Base-by-base conservation (phyloP, 495 filamentous ascomycete genomes). In the Pyrenopolyporus hunteri region DNA sequence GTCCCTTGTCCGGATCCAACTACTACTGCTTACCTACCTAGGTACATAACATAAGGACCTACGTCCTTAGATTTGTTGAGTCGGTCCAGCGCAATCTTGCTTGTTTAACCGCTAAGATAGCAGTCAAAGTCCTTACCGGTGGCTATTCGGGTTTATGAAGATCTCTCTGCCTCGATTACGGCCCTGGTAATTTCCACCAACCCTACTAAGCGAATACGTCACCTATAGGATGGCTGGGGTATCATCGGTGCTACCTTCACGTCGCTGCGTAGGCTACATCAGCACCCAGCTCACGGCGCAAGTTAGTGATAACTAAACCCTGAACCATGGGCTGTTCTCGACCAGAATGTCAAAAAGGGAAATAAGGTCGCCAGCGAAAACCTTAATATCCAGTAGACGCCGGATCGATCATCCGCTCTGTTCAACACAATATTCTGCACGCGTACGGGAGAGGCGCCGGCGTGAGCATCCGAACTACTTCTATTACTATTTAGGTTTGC, bases 101-200 rank as follows among this genome's bases (percentile, higher is more conserved):
- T 47, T 47, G 57, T 60, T 60, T 60, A 66, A 51, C 63, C 63
- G 56, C 57, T 26, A 60, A 22, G 44, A 60, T 51, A 40, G 28
- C 43, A 60, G 39, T 29, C 37, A 32, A 39, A 37, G n/a, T n/a
- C 55, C 51, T 42, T 66, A 22, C 57, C 57, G 63, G 51, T 66
- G 63, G 57, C 63, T 60, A 60, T 66, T 66, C 63, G 63, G 63
- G 63, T 66, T 51, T 60, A 60, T 66, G 63, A 60, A 44, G 63
- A 66, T 60, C 63, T 56, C 43, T 50, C 51, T 56, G 26, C 36
- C 39, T 60, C 51, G 56, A 57, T 42, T 47, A 36, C 51, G 63
- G 57, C 10, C 35, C 52, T 56, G 56, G 43, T 60, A 60, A 66
- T 60, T 66, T 60, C 63, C 63, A 66, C 56, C 56, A 66, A 59